These are phyloP conservation scores for Podaxis carcinomalis DNA, from an alignment of 768 basidiomycete species.

Conservation along the genomic window DNA sequence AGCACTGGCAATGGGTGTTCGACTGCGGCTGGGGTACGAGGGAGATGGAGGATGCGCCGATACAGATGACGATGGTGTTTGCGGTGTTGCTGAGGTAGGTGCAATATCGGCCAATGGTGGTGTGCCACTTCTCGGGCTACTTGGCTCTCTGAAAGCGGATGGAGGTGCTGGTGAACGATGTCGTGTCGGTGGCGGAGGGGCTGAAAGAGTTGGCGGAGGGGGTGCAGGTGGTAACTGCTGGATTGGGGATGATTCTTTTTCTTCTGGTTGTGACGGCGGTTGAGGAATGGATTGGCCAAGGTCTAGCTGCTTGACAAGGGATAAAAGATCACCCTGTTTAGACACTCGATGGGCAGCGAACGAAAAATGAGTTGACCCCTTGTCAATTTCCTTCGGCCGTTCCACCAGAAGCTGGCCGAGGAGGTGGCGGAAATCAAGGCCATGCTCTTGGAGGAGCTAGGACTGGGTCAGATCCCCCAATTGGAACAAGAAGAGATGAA, in stretches of 20 bases:
- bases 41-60: slow-evolving; percentile 8
- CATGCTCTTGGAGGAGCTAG: slow-evolving; percentile 86
- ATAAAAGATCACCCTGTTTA: slow-evolving; percentile 20
- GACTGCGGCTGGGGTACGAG: slow-evolving; percentile 18
- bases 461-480: background rate
- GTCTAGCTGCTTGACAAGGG: slow-evolving; percentile 16
- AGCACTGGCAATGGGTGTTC: slow-evolving; percentile 22
- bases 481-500: background rate
- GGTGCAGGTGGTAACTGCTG: slow-evolving; percentile 20
- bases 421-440: slow-evolving; percentile 91
- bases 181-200: slow-evolving; percentile 25
- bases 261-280: background rate
- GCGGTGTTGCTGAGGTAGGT: slow-evolving; percentile 15
- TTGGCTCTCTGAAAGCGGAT: slow-evolving; percentile 11
- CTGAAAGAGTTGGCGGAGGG: slow-evolving; percentile 23
- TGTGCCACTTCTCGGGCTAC: slow-evolving; percentile 1
- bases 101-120: slow-evolving; percentile 7
- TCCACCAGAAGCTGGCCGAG: slow-evolving; percentile 67
- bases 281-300: background rate
- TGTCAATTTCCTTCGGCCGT: slow-evolving; percentile 35
- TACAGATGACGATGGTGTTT: slow-evolving; percentile 6
- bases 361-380: slow-evolving; percentile 25
- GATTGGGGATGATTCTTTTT: slow-evolving; percentile 11
- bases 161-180: slow-evolving; percentile 24
- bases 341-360: slow-evolving; percentile 28